phyloP scores from a whole-genome alignment of 176 grass and related monocot species.

The Poa pratensis region DNA sequence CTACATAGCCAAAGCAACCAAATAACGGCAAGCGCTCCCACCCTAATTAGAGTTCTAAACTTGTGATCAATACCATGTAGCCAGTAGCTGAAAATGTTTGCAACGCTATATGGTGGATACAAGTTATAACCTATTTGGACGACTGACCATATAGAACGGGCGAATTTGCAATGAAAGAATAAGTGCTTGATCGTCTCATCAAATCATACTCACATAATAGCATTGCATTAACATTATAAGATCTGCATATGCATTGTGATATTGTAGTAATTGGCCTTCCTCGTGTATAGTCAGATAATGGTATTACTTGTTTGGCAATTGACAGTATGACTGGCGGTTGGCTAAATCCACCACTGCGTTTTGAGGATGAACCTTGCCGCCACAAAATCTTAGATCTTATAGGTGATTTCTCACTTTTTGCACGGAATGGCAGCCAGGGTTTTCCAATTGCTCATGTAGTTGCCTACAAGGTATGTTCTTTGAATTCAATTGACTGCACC shows the following conservation, averaged over 20 bases:
- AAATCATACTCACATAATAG: not conserved
- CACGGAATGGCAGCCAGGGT: constrained; percentile 81
- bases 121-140: too few relatives aligned
- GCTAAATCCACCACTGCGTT: constrained; percentile 87
- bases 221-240: not conserved
- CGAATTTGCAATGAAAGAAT: too few relatives aligned
- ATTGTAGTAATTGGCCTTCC: constrained; percentile 1
- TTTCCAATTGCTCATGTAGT: constrained; percentile 78
- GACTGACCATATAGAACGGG: too few relatives aligned
- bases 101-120: too few relatives aligned
- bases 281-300: constrained; percentile 33
- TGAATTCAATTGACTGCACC: not conserved
- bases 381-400: constrained; percentile 96
- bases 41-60: too few relatives aligned
- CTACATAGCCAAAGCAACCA: too few relatives aligned
- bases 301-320: constrained; percentile 39
- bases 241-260: constrained; percentile 6
- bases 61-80: too few relatives aligned
- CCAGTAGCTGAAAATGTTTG: too few relatives aligned
- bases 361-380: constrained; percentile 80
- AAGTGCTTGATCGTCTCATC: too few relatives aligned
- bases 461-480: constrained; percentile 83
- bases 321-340: constrained; percentile 72
- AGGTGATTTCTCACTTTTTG: constrained; percentile 91
- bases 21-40: too few relatives aligned